Conservation (phyloP, 1,284 basidiomycete genomes). For the Anthracocystis setariae region DNA sequence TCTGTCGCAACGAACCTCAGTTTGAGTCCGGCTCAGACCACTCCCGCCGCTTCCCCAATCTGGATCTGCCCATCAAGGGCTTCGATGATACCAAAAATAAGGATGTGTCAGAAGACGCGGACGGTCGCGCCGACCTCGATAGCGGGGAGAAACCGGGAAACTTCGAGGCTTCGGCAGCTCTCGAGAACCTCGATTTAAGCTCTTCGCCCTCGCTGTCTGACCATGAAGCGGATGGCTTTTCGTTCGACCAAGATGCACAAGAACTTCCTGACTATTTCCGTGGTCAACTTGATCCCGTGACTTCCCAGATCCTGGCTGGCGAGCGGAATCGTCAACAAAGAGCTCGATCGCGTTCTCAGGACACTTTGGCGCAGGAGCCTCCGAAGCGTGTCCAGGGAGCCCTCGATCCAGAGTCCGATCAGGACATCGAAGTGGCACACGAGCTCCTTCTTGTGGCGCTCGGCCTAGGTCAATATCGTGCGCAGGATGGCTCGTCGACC, state of each 20-base stretch:
- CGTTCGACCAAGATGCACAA: conserved; percentile 52
- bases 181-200: conserved; percentile 13
- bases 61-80: conserved; percentile 47
- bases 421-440: conserved; percentile 52
- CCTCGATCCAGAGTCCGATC: conserved; percentile 31
- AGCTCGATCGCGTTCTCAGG: conserved; percentile 21
- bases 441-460: conserved; percentile 59
- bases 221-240: conserved; percentile 29
- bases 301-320: background rate
- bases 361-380: conserved; percentile 1
- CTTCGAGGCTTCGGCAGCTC: conserved; percentile 8
- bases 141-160: conserved; percentile 1
- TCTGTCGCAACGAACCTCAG: conserved; percentile 31
- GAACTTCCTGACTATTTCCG: conserved; percentile 41
- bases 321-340: conserved; percentile 16
- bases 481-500: conserved; percentile 54
- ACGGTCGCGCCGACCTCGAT: background rate
- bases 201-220: conserved; percentile 20
- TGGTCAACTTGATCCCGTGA: conserved; percentile 1
- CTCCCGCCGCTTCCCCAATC: conserved; percentile 33
- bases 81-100: conserved; percentile 19
- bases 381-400: conserved; percentile 40
- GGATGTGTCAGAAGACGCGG: too few relatives aligned
- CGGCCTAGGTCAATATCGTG: conserved; percentile 57
- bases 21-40: conserved; percentile 43